These are phyloP conservation scores for Chara braunii DNA, from an alignment of 139 green algal species.

Conservation along the genomic window DNA sequence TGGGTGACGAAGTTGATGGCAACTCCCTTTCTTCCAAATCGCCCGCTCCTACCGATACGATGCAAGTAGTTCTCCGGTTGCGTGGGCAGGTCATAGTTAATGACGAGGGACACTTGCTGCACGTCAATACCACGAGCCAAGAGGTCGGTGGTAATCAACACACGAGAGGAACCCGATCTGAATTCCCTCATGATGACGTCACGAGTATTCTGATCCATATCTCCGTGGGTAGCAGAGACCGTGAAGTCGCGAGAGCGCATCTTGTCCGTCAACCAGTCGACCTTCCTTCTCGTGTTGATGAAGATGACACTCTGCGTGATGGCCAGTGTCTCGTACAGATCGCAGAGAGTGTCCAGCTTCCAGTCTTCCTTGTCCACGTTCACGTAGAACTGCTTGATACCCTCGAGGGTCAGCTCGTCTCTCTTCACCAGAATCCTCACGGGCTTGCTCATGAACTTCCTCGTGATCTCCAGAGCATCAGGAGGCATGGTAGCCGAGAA, in stretches of 20 bases:
- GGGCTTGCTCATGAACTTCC: slow-evolving; percentile 99
- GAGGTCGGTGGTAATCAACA: slow-evolving; percentile 99
- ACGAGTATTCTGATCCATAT: slow-evolving; percentile 99
- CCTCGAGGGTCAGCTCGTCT: slow-evolving; percentile 98
- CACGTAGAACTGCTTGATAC: slow-evolving; percentile 98
- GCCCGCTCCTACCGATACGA: slow-evolving; percentile 81
- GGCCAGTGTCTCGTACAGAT: slow-evolving; percentile 98
- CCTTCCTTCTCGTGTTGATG: slow-evolving; percentile 94
- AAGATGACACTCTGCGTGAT: slow-evolving; percentile 99
- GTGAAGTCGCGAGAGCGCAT: slow-evolving; percentile 97
- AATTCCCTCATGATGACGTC: slow-evolving; percentile 99
- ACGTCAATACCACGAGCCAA: slow-evolving; percentile 97
- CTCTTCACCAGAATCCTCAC: slow-evolving; percentile 99
- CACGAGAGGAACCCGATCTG: slow-evolving; percentile 89
- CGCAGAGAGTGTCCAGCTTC: slow-evolving; percentile 99
- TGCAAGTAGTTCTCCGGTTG: slow-evolving; percentile 99
- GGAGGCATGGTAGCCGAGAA: slow-evolving; percentile 98
- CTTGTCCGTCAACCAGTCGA: slow-evolving; percentile 98
- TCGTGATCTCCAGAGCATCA: slow-evolving; percentile 97
- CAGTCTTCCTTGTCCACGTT: slow-evolving; percentile 93
- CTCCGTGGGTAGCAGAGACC: slow-evolving; percentile 96
- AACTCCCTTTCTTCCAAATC: slow-evolving; percentile 94
- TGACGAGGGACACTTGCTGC: slow-evolving; percentile 94
- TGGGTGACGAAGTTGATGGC: slow-evolving; percentile 98
- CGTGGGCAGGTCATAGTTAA: slow-evolving; percentile 98